Percentiles rank a stretch among this genome's conserved stretches.
phyloP scores from a whole-genome alignment of 306 rosid genomes.

The Canavalia gladiata region DNA sequence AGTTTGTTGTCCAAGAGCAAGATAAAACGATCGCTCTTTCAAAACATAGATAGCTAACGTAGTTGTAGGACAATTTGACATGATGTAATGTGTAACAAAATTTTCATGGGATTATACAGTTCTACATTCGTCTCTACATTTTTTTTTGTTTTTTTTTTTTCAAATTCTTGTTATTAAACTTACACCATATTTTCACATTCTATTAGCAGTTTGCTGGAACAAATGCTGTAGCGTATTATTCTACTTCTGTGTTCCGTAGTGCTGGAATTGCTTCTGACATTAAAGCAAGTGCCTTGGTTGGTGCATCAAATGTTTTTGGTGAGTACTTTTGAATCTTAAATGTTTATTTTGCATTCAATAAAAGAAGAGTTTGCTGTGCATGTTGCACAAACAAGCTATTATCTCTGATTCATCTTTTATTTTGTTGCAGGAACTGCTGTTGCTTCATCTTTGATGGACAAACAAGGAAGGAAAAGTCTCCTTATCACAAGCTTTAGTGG shows the following conservation, averaged over 20 bases:
- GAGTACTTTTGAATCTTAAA: constrained; percentile 15
- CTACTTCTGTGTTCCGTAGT: constrained; percentile 94
- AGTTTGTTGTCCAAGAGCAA: no score
- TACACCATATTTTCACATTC: no score
- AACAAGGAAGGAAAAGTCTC: constrained; percentile 94
- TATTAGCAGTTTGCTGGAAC: constrained; percentile 97
- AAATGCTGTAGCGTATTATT: constrained; percentile 96
- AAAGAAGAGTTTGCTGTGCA: neutral
- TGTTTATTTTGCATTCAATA: neutral
- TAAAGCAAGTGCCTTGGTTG: constrained; percentile 98
- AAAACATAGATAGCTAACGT: no score
- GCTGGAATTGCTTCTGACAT: constrained; percentile 97
- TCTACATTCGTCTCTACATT: no score
- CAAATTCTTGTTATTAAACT: no score
- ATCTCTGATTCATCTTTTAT: constrained; percentile 40
- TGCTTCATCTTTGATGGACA: constrained; percentile 97
- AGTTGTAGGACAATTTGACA: no score
- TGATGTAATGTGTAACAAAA: no score
- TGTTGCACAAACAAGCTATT: constrained; percentile 27
- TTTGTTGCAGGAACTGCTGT: constrained; percentile 79
- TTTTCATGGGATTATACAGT: no score
- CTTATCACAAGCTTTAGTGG: constrained; percentile 89
- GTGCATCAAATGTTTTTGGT: constrained; percentile 96
- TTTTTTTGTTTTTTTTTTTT: constrained; percentile 91
- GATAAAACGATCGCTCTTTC: no score